Evolutionary conservation across 805 yeast species (phyloP), one percentile per base, ranked within the genome.

Genomic region (Kluyveromyces starmeri): DNA sequence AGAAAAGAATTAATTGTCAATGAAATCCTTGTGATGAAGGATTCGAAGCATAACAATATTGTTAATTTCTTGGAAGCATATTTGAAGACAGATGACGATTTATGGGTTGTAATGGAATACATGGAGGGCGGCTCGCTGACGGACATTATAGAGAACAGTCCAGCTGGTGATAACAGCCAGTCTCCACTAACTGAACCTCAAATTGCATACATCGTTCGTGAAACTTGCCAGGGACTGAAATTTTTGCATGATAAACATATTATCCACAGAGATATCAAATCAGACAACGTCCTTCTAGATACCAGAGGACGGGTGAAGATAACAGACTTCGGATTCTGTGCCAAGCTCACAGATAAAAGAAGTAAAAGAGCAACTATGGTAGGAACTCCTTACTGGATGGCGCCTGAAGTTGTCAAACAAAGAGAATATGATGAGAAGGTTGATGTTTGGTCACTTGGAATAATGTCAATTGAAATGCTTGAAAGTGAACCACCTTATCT

Each of bases 311-410:
- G 81, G 37, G 94, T 92, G 36, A 94, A 92, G 61, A 76, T 92
- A 38, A 94, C 98, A 1, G 99, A 92, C 65, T 92, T 92, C 59
- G 95, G 95, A 0, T 92, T 89, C 67, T 92, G 98, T 64, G 99
- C 98, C 0, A 94, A 86, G 59, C 62, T 83, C 45, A 83, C 84
- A 11, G 88, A 82, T 37, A 75, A 77, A 45, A 80, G 83, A 55
- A 74, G 82, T 35, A 88, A 89, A 57, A 76, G 99, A 52, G 94
- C 96, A 6, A 92, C 99, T 2, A 83, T 92, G 94, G 99, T 92
- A 13, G 99, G 99, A 22, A 92, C 99, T 0, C 98, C 99, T 10
- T 92, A 92, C 56, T 92, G 99, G 99, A 92, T 92, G 99, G 99
- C 99, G 0, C 99, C 99, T 1, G 99, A 92, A 59, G 97, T 92